A percentile compares a stretch with the other conserved stretches of the same genome.
Conservation (phyloP, 805 yeast genomes). For the Candida nonsorbophila region DNA sequence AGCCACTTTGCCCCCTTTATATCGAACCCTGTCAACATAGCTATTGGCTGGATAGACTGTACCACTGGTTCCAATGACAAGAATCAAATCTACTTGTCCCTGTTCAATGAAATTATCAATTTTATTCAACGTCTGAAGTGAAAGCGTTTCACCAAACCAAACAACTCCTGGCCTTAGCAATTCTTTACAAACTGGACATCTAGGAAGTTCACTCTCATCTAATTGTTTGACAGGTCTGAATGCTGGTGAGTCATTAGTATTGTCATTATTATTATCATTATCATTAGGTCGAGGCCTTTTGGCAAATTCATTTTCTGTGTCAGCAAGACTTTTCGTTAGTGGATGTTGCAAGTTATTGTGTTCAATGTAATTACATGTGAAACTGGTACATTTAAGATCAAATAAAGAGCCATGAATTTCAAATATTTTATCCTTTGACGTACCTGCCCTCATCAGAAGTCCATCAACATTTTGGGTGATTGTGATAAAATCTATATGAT, state of each 20-base stretch:
- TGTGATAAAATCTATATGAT: constrained; percentile 44
- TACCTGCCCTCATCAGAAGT: constrained; percentile 60
- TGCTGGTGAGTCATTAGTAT: constrained; percentile 30
- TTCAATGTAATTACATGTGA: constrained; percentile 61
- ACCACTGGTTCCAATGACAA: constrained; percentile 84
- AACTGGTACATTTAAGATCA: constrained; percentile 67
- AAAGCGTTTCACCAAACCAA: constrained; percentile 91
- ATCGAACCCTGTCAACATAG: constrained; percentile 70
- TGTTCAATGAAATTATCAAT: constrained; percentile 67
- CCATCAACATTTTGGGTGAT: constrained; percentile 86
- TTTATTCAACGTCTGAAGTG: constrained; percentile 53
- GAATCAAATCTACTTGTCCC: constrained; percentile 58
- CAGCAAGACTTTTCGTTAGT: constrained; percentile 47
- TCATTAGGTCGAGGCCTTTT: constrained; percentile 10
- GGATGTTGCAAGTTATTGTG: constrained; percentile 52
- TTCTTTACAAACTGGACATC: constrained; percentile 68
- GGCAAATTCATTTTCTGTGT: constrained; percentile 31
- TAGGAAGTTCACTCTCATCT: constrained; percentile 53
- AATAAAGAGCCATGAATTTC: constrained; percentile 82
- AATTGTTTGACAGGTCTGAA: constrained; percentile 46
- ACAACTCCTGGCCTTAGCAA: constrained; percentile 84
- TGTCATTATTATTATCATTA: constrained; percentile 1
- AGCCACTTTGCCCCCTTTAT: constrained; percentile 77
- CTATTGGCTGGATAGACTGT: constrained; percentile 91
- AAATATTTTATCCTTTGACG: constrained; percentile 44